Base-by-base conservation (phyloP, 768 basidiomycete genomes). In the Hebeloma cylindrosporum region DNA sequence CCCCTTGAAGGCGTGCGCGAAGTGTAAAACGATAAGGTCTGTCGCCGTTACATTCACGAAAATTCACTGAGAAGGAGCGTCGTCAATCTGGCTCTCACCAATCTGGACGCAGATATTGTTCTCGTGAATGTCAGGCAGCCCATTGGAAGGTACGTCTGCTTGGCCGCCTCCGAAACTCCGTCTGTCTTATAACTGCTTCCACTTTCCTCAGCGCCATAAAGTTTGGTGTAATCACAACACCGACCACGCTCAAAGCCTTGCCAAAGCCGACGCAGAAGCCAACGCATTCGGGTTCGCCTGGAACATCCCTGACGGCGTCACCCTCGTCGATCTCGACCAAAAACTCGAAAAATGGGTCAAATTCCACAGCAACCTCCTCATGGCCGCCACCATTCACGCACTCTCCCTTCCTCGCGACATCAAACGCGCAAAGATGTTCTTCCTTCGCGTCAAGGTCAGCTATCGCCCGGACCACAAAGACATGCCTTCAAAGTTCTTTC, bases 261-360 rank as follows among this genome's bases (percentile, higher is more conserved):
- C 28, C 4, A 17, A 40, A 27, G 40, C 34, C 7, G 51, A 51
- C 22, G 17, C 20, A 23, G 28, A 36, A 9, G 45, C 43, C 3
- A 9, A n/a, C n/a, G 26, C 7, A n/a, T n/a, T n/a, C n/a, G n/a
- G 21, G 22, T 40, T 11, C 26, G 14, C 20, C 7, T n/a, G n/a
- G n/a, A n/a, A 33, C 7, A 40, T 60, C 43, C 52, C 61, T 39
- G 43, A 52, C 39, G 60, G 59, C 37, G 25, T 64, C 21, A 51
- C 59, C 1, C 32, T 62, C 13, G 41, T 51, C 39, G 62, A 64
- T 35, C 60, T 65, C 30, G 60, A 65, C 49, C 45, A 52, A 37
- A 58, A 55, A 16, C 60, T 68, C 41, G 60, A 63, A 39, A 63
- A 62, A 41, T 65, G 66, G 65, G 57, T 63, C 46, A 55, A 58